phyloP scores from a whole-genome alignment of 164 flowering plant genomes.

The Aristolochia contorta region DNA sequence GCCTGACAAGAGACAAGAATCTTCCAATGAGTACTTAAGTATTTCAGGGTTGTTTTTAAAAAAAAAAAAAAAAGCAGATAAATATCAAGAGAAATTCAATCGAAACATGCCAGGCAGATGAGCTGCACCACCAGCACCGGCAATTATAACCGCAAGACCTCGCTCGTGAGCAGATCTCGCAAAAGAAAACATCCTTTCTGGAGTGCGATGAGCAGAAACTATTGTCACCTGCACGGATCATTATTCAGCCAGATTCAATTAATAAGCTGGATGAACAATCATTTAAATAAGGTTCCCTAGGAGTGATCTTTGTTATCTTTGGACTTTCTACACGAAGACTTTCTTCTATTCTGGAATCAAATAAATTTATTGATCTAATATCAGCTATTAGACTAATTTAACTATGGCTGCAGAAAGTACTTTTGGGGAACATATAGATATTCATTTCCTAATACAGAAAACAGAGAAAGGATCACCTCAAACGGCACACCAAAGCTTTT shows the following conservation, averaged over 20 bases:
- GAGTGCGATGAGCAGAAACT: conserved; percentile 96
- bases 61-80: no score
- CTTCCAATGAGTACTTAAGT: not conserved
- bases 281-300: no score
- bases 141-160: conserved; percentile 81
- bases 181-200: conserved; percentile 79
- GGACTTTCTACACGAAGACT: no score
- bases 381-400: no score
- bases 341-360: no score
- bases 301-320: no score
- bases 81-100: no score
- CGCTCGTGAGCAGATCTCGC: conserved; percentile 69
- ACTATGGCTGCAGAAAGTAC: no score
- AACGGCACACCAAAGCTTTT: conserved; percentile 52
- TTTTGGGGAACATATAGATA: no score
- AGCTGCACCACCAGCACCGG: conserved; percentile 99
- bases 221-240: conserved; percentile 53
- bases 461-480: conserved; percentile 41
- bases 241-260: not conserved
- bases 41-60: not conserved
- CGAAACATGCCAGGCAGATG: conserved; percentile 76
- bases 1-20: conserved; percentile 34
- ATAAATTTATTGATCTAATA: no score
- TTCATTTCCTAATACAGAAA: not conserved
- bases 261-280: not conserved